Evolutionary conservation across 257 asterid genomes (phyloP), one percentile per base, ranked within the genome.

Genomic region (Penstemon barbatus): DNA sequence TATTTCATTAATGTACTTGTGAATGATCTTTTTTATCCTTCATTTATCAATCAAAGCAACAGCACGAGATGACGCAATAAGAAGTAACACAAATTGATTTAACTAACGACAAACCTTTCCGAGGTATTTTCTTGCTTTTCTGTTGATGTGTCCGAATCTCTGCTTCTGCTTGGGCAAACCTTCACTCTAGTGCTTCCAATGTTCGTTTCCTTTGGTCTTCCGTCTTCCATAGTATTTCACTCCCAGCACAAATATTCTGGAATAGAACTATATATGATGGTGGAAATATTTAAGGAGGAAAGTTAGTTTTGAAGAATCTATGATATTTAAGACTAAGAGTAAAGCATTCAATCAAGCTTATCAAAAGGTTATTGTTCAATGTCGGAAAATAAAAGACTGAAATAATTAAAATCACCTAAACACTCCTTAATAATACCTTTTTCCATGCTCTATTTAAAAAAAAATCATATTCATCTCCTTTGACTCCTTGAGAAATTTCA

Each of bases 121-220:
- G 81, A 50, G 84, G 76, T 68, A 78, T 77, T 79, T 78, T 87
- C 72, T 81, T 83, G 81, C 78, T 62, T 74, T 78, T 81, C 64
- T 80, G 80, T 57, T 84, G 82, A 58, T 74, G 86, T 7, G 70
- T 48, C 33, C 75, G 81, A 75, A 75, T 68, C 63, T 85, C 95
- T 15, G 92, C 83, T 80, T 88, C 81, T 8, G 88, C 84, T 82
- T 84, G 93, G 5, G 95, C 95, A 55, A 84, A 86, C 75, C 96
- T 85, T 77, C 86, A 84, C 65, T 84, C 90, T 51, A 93, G 61
- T 50, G 98, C 98, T 48, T 90, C 97, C 71, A 79, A 15, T 2
- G 95, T 78, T 63, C 95, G 82, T 69, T 76, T 92, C 81, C 68
- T 84, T 73, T 87, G 96, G 10, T 83, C 88, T 15, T 84, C 97